A percentile compares a stretch with the other conserved stretches of the same genome.
Conservation (phyloP, 306 rosid species). For the Betula pendula region DNA sequence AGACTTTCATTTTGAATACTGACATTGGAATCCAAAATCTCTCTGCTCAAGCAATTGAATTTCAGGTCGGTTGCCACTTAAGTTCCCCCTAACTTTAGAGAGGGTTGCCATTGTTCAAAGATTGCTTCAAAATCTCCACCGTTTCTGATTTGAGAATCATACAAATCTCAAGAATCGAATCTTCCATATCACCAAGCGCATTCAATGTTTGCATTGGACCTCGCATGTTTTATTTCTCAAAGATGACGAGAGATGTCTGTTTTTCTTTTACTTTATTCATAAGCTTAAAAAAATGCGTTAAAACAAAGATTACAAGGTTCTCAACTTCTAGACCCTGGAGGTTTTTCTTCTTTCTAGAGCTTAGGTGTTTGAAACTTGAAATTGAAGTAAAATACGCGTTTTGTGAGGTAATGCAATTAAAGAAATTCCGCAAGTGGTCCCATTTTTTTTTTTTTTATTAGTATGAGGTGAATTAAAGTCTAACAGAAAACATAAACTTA, state of each 20-base stretch:
- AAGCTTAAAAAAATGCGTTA: conserved; percentile 19
- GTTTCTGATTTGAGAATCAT: conserved; percentile 40
- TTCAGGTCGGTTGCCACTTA: conserved; percentile 31
- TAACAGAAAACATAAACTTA: conserved; percentile 32
- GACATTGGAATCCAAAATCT: conserved; percentile 43
- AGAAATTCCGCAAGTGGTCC: conserved; percentile 35
- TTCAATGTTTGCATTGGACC: conserved; percentile 50
- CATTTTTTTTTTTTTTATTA: conserved; percentile 11
- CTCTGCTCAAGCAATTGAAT: conserved; percentile 41
- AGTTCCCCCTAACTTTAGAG: conserved; percentile 20
- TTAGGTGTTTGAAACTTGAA: conserved; percentile 49
- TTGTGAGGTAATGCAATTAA: conserved; percentile 30
- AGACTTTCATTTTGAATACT: conserved; percentile 18
- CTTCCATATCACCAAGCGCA: conserved; percentile 55
- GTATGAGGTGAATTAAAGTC: background rate
- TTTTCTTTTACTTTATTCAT: conserved; percentile 39
- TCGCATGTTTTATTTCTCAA: conserved; percentile 53
- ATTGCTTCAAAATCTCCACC: conserved; percentile 31
- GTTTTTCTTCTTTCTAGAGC: conserved; percentile 41
- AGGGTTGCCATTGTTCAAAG: conserved; percentile 39
- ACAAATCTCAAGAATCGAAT: conserved; percentile 59
- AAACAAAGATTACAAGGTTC: conserved; percentile 24
- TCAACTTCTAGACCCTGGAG: conserved; percentile 26
- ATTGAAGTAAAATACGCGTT: conserved; percentile 30
- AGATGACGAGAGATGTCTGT: conserved; percentile 59